A percentile compares a stretch with the other conserved stretches of the same genome.
Evolutionary conservation across 148 eudicot species (phyloP).

Genomic region (Chenopodium formosanum): DNA sequence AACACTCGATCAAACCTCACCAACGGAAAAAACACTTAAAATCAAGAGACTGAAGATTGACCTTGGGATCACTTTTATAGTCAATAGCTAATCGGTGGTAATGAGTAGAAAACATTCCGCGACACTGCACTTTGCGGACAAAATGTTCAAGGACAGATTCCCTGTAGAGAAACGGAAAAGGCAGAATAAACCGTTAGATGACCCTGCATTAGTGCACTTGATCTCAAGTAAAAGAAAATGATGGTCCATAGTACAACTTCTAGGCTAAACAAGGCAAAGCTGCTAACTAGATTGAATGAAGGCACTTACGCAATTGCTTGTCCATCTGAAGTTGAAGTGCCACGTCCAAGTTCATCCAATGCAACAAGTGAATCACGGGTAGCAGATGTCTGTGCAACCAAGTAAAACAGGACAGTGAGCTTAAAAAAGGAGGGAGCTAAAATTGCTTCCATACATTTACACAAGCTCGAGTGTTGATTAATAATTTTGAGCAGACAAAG

Average conservation of each 20-base stretch:
- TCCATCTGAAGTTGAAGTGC: conserved; percentile 99
- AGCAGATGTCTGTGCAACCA: conserved; percentile 64
- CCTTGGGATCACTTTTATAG: conserved; percentile 61
- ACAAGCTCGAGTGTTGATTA: neutral
- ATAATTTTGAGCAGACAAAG: neutral
- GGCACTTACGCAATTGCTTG: conserved; percentile 97
- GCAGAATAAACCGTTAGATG: conserved; percentile 9
- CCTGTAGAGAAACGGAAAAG: conserved; percentile 42
- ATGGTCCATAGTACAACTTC: neutral
- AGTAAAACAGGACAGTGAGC: conserved; percentile 18
- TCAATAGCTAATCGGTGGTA: conserved; percentile 85
- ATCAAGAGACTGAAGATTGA: conserved; percentile 22
- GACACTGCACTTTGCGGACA: conserved; percentile 72
- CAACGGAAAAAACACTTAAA: neutral
- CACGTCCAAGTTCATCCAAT: conserved; percentile 99
- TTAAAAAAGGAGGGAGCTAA: neutral
- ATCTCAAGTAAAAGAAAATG: neutral
- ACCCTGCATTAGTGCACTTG: neutral
- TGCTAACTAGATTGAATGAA: neutral
- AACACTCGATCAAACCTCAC: neutral
- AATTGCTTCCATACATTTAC: neutral
- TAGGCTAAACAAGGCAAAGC: neutral
- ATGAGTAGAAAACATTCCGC: conserved; percentile 97
- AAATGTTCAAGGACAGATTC: conserved; percentile 94
- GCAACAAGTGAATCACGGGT: conserved; percentile 89